phyloP scores from a whole-genome alignment of 441 rosid genomes.

The California macrophylla region DNA sequence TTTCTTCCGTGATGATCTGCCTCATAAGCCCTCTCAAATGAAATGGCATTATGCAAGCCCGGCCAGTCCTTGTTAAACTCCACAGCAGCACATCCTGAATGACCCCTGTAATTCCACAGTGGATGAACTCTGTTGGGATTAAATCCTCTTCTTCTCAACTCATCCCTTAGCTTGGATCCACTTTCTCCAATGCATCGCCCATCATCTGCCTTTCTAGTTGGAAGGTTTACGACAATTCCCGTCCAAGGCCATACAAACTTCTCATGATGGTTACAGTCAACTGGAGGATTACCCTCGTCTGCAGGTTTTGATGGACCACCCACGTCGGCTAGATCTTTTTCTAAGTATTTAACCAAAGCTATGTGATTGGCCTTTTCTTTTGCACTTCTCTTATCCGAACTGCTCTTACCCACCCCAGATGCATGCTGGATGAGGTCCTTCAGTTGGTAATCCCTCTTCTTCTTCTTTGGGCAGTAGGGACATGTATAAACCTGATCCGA shows the following conservation, averaged over 20 bases:
- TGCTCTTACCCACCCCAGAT: constrained; percentile 74
- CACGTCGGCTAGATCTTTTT: constrained; percentile 38
- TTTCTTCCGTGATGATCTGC: constrained; percentile 64
- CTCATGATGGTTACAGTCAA: constrained; percentile 42
- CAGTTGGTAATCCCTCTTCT: constrained; percentile 51
- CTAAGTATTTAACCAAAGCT: constrained; percentile 62
- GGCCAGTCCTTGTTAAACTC: constrained; percentile 84
- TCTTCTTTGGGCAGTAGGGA: constrained; percentile 72
- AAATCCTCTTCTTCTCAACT: constrained; percentile 60
- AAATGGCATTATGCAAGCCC: constrained; percentile 76
- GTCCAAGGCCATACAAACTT: constrained; percentile 95
- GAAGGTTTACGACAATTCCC: constrained; percentile 68
- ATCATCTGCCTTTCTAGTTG: constrained; percentile 45
- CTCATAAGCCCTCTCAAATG: constrained; percentile 75
- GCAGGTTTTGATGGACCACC: constrained; percentile 34
- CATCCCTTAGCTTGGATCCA: constrained; percentile 76
- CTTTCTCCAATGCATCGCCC: constrained; percentile 73
- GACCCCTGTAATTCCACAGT: constrained; percentile 73
- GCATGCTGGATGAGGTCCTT: constrained; percentile 86
- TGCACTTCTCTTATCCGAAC: constrained; percentile 57
- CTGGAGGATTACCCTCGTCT: constrained; percentile 22
- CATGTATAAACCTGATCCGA: constrained; percentile 52
- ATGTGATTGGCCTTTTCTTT: constrained; percentile 72
- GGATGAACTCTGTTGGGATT: constrained; percentile 71
- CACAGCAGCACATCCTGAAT: constrained; percentile 73